These are phyloP conservation scores for Phaeosphaeriaceae sp. DNA, from an alignment of 2,329 filamentous ascomycete species.

Conservation along the genomic window DNA sequence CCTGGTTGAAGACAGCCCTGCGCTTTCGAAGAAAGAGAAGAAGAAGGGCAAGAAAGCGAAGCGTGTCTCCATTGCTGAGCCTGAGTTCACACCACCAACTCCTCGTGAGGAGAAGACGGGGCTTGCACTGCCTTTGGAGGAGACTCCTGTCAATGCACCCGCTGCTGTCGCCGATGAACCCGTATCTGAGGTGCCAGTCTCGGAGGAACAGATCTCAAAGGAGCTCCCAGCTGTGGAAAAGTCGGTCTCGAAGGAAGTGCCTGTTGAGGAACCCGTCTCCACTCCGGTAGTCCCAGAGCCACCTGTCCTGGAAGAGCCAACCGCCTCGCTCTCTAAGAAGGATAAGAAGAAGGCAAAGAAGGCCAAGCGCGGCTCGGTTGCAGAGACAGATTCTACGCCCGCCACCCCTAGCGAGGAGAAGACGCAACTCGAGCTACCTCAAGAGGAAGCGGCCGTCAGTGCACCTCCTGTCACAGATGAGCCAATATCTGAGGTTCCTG, in stretches of 20 bases:
- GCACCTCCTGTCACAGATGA: not conserved
- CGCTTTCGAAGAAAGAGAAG: constrained; percentile 13
- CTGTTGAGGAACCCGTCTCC: not conserved
- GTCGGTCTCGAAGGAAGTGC: not conserved
- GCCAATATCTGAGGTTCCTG: not conserved
- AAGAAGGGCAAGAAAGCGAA: constrained; percentile 31
- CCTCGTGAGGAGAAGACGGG: constrained; percentile 14
- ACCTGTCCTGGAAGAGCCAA: not conserved
- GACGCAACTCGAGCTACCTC: not conserved
- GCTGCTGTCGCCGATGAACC: not conserved
- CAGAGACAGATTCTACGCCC: constrained; percentile 6
- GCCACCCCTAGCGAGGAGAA: constrained; percentile 14
- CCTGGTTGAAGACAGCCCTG: not conserved
- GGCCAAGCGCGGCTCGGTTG: constrained; percentile 20
- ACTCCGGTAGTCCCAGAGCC: not conserved
- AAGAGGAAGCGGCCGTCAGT: not conserved
- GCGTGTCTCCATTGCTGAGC: constrained; percentile 16
- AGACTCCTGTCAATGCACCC: not conserved
- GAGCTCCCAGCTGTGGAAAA: not conserved
- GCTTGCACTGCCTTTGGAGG: not conserved
- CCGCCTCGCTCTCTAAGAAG: constrained; percentile 19
- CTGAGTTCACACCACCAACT: constrained; percentile 4
- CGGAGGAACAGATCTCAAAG: not conserved
- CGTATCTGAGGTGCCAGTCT: not conserved
- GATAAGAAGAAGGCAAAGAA: constrained; percentile 31